Evolutionary conservation across 306 rosid genomes (phyloP), one percentile per base, ranked within the genome.

Genomic region (Senna tora): DNA sequence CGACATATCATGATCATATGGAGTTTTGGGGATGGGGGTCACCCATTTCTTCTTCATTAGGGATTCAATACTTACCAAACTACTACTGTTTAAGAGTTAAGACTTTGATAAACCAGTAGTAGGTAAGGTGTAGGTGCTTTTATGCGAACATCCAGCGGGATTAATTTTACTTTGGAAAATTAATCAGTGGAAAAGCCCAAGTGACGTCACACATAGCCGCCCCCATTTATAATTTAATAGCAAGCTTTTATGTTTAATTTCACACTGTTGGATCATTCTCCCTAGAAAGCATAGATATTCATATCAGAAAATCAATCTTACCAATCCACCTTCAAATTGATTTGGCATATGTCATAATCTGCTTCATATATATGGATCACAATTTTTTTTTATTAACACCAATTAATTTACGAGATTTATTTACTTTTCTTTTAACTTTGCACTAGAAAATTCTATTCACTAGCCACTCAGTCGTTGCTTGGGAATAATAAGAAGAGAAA

Each of bases 201-300:
- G 7, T 58, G 64, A 32, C 39, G 42, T 30, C 6, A 58, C 22
- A 58, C 43, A 20, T 32, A 58, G 64, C 42, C 2, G 64, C 42
- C 64, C 64, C 13, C 7, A 7, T 9, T 14, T 30, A 58, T 58
- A 58, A 58, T 58, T 58, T 14, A 58, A 58, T 32, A 32, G 42
- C 64, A 58, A 11, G 42, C 36, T 32, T 28, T 58, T 58, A 38
- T 58, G n/a, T n/a, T n/a, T n/a, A 58, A 58, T 7, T 28, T 38
- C 10, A 1, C 32, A n/a, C 64, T 3, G 4, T 58, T 58, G 0
- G 15, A 32, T n/a, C 64, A 58, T 41, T 32, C 43, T 58, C 42
- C 42, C 30, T 1, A 58, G 15, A 6, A 28, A 56, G 61, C 17
- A 14, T 13, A 12, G 39, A 28, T 13, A 56, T 30, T 28, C 30